Conservation (phyloP, 495 filamentous ascomycete genomes). For the Daldinia concentrica region DNA sequence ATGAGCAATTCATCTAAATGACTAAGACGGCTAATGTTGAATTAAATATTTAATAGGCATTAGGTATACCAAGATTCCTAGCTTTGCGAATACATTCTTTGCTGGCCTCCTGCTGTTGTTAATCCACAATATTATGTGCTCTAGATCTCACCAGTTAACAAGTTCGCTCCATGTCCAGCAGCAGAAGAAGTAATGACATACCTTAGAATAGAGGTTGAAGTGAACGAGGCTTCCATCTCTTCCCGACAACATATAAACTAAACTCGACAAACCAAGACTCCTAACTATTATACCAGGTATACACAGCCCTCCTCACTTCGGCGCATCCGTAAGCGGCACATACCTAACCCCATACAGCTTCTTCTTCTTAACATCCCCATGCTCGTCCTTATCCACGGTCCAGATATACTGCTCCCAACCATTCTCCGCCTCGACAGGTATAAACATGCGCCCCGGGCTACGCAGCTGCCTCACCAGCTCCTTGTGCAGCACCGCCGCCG, state of each 20-base stretch:
- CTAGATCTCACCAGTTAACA: neutral
- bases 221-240: neutral
- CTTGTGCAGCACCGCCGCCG: constrained; percentile 76
- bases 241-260: neutral
- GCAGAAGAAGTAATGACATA: neutral
- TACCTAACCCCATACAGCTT: constrained; percentile 87
- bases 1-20: neutral
- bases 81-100: neutral
- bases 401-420: constrained; percentile 78
- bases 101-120: neutral
- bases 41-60: neutral
- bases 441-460: constrained; percentile 83
- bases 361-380: constrained; percentile 77
- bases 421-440: constrained; percentile 75
- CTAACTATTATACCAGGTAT: neutral
- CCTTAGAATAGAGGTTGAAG: neutral
- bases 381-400: constrained; percentile 85
- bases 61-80: neutral
- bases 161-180: neutral
- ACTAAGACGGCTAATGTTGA: neutral
- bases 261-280: neutral
- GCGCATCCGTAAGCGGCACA: constrained; percentile 92
- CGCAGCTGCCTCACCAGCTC: constrained; percentile 80
- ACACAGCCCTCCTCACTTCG: constrained; percentile 39
- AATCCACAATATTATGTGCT: neutral